phyloP scores from a whole-genome alignment of 2,329 filamentous ascomycete species.

The Penicillium paneum region DNA sequence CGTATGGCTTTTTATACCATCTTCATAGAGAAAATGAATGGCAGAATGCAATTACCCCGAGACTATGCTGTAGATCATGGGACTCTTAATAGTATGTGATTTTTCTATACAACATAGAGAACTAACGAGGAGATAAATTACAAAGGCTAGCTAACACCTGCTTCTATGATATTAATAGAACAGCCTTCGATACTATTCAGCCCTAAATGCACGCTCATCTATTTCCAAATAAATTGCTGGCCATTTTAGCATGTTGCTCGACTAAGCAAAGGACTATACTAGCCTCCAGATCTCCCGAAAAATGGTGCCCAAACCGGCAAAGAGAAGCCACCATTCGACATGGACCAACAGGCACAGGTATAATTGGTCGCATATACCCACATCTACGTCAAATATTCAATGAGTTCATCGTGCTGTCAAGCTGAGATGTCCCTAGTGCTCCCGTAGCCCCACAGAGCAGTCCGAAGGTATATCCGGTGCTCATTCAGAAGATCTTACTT shows the following conservation, averaged over 20 bases:
- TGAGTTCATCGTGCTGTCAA: not conserved
- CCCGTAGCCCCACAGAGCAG: not conserved
- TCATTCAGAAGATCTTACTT: not conserved
- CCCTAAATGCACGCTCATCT: not conserved
- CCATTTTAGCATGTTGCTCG: not conserved
- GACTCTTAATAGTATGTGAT: not conserved
- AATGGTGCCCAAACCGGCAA: not conserved
- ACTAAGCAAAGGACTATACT: not conserved
- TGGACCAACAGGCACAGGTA: not conserved
- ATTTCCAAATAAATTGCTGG: not conserved
- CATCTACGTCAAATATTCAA: not conserved
- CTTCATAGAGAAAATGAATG: not conserved
- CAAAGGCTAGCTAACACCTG: not conserved
- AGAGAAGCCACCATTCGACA: not conserved
- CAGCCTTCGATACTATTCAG: not conserved
- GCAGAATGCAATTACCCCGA: too few relatives aligned
- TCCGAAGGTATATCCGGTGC: not conserved
- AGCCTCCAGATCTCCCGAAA: not conserved
- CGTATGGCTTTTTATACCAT: not conserved
- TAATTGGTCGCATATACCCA: not conserved
- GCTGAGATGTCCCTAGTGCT: not conserved
- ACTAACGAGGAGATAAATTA: not conserved
- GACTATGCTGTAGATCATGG: not conserved
- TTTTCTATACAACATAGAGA: not conserved
- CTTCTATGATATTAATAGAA: not conserved